Base-by-base conservation (phyloP, 306 rosid species). In the Sicyos baderoa region DNA sequence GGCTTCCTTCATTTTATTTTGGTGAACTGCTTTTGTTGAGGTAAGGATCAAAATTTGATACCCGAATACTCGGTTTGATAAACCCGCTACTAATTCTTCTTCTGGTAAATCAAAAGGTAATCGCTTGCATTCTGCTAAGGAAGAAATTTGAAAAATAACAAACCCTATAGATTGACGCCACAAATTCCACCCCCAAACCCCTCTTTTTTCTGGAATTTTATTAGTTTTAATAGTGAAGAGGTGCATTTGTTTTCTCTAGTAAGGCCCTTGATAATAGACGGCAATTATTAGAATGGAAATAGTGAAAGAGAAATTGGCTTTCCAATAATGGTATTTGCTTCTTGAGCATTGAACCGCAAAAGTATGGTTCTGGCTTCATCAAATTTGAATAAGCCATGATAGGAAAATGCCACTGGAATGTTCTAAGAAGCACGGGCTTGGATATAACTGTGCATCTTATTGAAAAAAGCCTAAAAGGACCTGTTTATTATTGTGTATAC, bases 291-390 rank as follows among this genome's bases (percentile, higher is more conserved):
- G 12, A 17, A 37, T 18, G 2, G 1, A 35, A 61, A 61, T 37
- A 61, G 37, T 4, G 4, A 14, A 59, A 62, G 0, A 17, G n/a
- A 37, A 40, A 9, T n/a, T 37, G 5, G 48, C 25, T 60, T 32
- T 29, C 21, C n/a, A 60, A 35, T 60, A 32, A 60, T 60, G 14
- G 9, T 32, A 32, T n/a, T 60, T 60, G 67, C n/a, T 60, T 29
- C 67, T 29, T 29, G 22, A 17, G 49, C 22, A 59, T 29, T 29
- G 19, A 29, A 59, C 16, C 15, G 19, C 0, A 35, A 37, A 59
- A 61, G 49, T 61, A 37, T 61, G 7, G 67, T 61, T 61, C 6
- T 59, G 65, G 65, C 45, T 27, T 59, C 66, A 59, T 29, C 18
- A 21, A 64, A 64, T 44, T 12, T 64, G 51, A 44, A 45, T 0